Evolutionary conservation across 1,139 yeast genomes (phyloP).

Genomic region (Geotrichum macrosporum): DNA sequence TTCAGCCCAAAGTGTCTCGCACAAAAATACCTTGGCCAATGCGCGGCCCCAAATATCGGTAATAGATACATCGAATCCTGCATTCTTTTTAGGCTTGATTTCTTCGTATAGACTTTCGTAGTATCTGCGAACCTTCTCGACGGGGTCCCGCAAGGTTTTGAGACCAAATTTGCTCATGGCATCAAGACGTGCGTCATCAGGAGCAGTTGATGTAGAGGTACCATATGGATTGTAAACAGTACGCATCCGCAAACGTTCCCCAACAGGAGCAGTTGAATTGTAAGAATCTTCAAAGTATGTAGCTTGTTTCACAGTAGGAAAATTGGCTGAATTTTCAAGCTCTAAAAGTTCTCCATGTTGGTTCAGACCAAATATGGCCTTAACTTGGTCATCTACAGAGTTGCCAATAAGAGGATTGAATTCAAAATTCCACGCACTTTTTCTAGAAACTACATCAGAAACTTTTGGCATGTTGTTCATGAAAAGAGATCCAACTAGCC

Average conservation of each 20-base stretch:
- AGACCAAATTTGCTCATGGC: neutral
- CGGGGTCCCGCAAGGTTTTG: neutral
- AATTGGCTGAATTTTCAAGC: neutral
- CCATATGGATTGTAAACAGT: neutral
- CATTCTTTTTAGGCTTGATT: constrained; percentile 53
- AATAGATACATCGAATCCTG: constrained; percentile 65
- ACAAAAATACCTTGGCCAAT: constrained; percentile 63
- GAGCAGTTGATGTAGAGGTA: neutral
- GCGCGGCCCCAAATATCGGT: constrained; percentile 89
- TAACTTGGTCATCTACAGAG: neutral
- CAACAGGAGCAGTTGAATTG: neutral
- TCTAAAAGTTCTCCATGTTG: neutral
- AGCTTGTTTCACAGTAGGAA: no score
- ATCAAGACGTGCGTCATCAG: neutral
- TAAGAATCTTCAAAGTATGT: neutral
- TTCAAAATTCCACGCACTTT: constrained; percentile 62
- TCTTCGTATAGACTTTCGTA: constrained; percentile 49
- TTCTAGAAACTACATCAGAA: constrained; percentile 47
- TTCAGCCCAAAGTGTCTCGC: constrained; percentile 50
- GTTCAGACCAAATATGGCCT: neutral
- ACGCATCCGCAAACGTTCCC: neutral
- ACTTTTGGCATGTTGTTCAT: constrained; percentile 77
- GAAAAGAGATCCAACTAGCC: constrained; percentile 80
- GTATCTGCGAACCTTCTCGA: constrained; percentile 43
- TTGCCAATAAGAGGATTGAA: constrained; percentile 34